Conservation (phyloP, 257 asterid species). For the Verbena officinalis region DNA sequence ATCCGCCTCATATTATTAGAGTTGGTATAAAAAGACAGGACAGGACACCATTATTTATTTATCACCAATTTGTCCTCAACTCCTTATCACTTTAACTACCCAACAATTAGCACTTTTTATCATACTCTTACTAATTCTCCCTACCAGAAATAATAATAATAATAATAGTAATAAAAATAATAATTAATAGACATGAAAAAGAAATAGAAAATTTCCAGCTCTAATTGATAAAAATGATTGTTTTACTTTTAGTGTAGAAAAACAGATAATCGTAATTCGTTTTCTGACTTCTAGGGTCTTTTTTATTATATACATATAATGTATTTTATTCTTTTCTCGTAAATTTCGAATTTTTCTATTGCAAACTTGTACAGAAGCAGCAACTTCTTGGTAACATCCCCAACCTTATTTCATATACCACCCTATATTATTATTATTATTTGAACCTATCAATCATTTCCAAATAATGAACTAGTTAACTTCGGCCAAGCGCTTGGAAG, state of each 20-base stretch:
- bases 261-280: no score
- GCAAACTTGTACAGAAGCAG: no score
- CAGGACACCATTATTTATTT: neutral
- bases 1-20: constrained; percentile 15
- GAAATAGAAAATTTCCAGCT: no score
- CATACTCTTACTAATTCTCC: neutral
- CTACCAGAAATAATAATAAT: neutral
- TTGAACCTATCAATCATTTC: neutral
- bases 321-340: no score
- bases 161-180: neutral
- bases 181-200: neutral
- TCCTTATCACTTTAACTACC: constrained; percentile 6
- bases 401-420: no score
- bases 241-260: no score
- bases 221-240: no score
- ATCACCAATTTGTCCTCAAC: neutral
- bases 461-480: neutral
- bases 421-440: neutral
- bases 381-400: no score
- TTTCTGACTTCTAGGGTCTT: no score
- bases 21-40: constrained; percentile 23
- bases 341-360: no score
- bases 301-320: no score
- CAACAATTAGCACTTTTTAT: neutral
- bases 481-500: neutral